A percentile compares a stretch with the other conserved stretches of the same genome.
Evolutionary conservation across 345 rosid genomes (phyloP).

Genomic region (Arabis alpina): DNA sequence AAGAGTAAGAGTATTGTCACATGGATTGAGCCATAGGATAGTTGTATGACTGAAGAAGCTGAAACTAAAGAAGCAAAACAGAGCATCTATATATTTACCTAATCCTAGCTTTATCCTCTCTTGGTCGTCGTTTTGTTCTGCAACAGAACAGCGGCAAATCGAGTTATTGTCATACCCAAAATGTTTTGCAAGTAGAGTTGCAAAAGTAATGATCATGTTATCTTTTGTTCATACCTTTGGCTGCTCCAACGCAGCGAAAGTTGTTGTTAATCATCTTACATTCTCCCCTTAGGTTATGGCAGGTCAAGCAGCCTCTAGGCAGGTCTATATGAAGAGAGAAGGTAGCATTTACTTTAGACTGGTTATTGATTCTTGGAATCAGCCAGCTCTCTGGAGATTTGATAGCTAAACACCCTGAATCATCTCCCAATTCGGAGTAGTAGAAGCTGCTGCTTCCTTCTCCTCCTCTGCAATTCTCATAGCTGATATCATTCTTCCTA

Average conservation of each 20-base stretch:
- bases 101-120: conserved; percentile 13
- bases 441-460: conserved; percentile 17
- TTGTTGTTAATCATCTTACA: conserved; percentile 1
- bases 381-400: conserved; percentile 27
- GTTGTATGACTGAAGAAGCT: not conserved
- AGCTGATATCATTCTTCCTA: not conserved
- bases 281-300: conserved; percentile 28
- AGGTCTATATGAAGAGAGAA: conserved; percentile 17
- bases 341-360: conserved; percentile 7
- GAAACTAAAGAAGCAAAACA: conserved; percentile 10
- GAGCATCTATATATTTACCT: conserved; percentile 29
- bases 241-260: conserved; percentile 21
- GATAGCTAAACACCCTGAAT: conserved; percentile 37
- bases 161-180: conserved; percentile 4
- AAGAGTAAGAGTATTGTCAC: no score
- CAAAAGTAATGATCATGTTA: not conserved
- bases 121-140: not conserved
- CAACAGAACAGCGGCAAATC: not conserved
- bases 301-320: not conserved
- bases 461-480: conserved; percentile 25
- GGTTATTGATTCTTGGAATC: not conserved
- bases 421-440: not conserved
- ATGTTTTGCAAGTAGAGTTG: conserved; percentile 7
- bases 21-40: no score
- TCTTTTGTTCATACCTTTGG: conserved; percentile 29